phyloP scores from a whole-genome alignment of 2,329 filamentous ascomycete genomes.

The Piedraia hortae region DNA sequence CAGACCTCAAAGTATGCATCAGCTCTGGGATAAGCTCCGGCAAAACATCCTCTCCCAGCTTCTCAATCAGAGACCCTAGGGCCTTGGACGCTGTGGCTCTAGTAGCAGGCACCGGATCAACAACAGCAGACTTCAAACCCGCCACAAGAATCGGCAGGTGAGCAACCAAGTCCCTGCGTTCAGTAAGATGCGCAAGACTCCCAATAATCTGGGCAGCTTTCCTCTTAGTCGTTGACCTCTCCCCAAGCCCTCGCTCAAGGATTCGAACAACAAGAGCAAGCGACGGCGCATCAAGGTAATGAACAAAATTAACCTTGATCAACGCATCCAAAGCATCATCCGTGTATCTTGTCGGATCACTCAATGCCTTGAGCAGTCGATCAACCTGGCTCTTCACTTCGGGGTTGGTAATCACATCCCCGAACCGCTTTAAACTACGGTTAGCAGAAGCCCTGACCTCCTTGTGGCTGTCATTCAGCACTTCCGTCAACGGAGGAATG shows the following conservation, averaged over 20 bases:
- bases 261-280: constrained; percentile 86
- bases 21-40: constrained; percentile 92
- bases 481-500: constrained; percentile 78
- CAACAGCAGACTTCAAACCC: constrained; percentile 63
- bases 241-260: constrained; percentile 67
- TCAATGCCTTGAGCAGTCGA: constrained; percentile 81
- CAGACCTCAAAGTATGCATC: constrained; percentile 92
- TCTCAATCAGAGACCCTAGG: constrained; percentile 87
- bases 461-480: constrained; percentile 93
- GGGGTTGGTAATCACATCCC: constrained; percentile 92
- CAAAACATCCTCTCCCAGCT: constrained; percentile 84
- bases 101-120: constrained; percentile 89
- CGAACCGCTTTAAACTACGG: constrained; percentile 86
- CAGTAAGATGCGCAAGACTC: constrained; percentile 85
- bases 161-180: constrained; percentile 73
- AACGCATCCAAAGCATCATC: constrained; percentile 79
- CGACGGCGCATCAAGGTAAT: constrained; percentile 93
- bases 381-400: constrained; percentile 84
- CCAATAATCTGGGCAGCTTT: constrained; percentile 96
- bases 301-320: constrained; percentile 94
- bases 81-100: constrained; percentile 89
- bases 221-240: constrained; percentile 80
- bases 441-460: constrained; percentile 83
- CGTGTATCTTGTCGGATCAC: constrained; percentile 89
- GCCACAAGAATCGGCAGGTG: constrained; percentile 82